Base-by-base conservation (phyloP, 768 basidiomycete genomes). In the Lactifluus echinatus region DNA sequence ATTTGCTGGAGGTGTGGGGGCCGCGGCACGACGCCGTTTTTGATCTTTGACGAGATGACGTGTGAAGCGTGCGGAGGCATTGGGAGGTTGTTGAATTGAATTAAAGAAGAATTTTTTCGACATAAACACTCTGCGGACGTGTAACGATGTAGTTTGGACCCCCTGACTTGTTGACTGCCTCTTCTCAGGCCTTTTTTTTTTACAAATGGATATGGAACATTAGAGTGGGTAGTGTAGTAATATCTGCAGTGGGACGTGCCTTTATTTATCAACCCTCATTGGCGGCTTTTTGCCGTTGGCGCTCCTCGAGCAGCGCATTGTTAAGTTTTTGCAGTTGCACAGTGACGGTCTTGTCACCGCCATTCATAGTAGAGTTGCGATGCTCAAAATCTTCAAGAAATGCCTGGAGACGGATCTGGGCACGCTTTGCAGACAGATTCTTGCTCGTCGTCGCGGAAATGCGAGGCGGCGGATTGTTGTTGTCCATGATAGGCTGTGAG, bases 1-100 rank as follows among this genome's bases (percentile, higher is more conserved):
- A 51, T 77, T 62, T 91, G 89, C 67, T 80, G 76, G 79, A 71
- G 75, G 23, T 91, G 89, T 65, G 70, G 73, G 33, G 89, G 89
- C 2, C 66, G 69, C 21, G 88, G 87, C 3, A 70, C 63, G 34
- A 66, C 78, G 33, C 72, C 73, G 24, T 71, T 82, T 50, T 68
- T 87, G 44, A 60, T 87, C 4, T 75, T 87, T 46, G 82, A 85
- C 55, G 66, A 72, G 60, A 66, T 71, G 48, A 71, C 67, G 36
- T 91, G 89, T 68, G 68, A 68, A 1, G 69, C 72, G 4, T 91
- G 89, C 71, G 70, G 73, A 11, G 89, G 89, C 8, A 64, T 83
- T 17, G 88, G 88, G 29, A 74, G 88, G 66, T 19, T 56, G 42
- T 14, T 61, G 21, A 55, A 55, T 39, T 59, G n/a, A n/a, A n/a